phyloP scores from a whole-genome alignment of 2,329 filamentous ascomycete genomes.

The Xylariaceae sp. region DNA sequence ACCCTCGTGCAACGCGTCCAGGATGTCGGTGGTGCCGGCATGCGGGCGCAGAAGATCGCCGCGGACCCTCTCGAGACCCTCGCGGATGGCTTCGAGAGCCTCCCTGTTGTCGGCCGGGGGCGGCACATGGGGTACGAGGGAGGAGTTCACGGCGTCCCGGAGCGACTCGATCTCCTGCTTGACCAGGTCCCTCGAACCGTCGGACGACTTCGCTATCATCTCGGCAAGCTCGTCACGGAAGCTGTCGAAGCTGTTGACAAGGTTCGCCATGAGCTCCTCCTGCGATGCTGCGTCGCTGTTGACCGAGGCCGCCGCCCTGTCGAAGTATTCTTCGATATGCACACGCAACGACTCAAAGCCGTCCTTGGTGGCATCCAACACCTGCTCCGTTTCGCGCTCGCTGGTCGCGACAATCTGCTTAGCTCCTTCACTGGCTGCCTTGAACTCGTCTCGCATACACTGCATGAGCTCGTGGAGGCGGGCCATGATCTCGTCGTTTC shows the following conservation, averaged over 20 bases:
- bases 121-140: slow-evolving; percentile 55
- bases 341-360: slow-evolving; percentile 68
- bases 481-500: slow-evolving; percentile 46
- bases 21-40: slow-evolving; percentile 75
- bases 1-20: slow-evolving; percentile 86
- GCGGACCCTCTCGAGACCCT: slow-evolving; percentile 69
- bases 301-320: slow-evolving; percentile 55
- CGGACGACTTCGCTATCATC: slow-evolving; percentile 46
- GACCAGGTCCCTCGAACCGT: slow-evolving; percentile 61
- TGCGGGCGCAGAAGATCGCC: slow-evolving; percentile 65
- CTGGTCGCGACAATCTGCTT: slow-evolving; percentile 77
- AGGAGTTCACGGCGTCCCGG: slow-evolving; percentile 68
- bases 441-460: slow-evolving; percentile 54
- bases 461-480: slow-evolving; percentile 62
- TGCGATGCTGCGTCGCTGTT: slow-evolving; percentile 50
- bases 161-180: slow-evolving; percentile 78
- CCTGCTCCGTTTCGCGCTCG: slow-evolving; percentile 78
- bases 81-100: slow-evolving; percentile 63
- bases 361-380: slow-evolving; percentile 81
- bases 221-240: slow-evolving; percentile 63
- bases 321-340: slow-evolving; percentile 77
- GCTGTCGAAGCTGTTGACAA: slow-evolving; percentile 59
- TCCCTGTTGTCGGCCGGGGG: slow-evolving; percentile 49
- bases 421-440: slow-evolving; percentile 54
- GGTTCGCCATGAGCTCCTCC: slow-evolving; percentile 69